Evolutionary conservation across 2,329 filamentous ascomycete genomes (phyloP), one percentile per base, ranked within the genome.

Genomic region (Teratosphaeria gauchensis): DNA sequence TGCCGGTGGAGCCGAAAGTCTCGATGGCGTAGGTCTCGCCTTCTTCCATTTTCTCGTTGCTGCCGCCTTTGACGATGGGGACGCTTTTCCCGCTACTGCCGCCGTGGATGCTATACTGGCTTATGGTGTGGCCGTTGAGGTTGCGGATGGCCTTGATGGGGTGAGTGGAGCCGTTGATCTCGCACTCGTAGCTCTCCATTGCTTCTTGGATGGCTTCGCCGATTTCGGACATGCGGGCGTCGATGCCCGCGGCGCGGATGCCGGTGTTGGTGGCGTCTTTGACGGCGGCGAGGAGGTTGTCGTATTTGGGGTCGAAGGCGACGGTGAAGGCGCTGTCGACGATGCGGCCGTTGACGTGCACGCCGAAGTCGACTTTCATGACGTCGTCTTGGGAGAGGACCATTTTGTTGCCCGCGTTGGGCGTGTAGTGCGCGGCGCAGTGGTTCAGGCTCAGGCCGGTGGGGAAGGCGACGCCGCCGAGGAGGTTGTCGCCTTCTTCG

Each of bases 271-370:
- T 92, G 14, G 89, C 87, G 59, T 84, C 88, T 73, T 84, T 84
- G 59, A 91, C 88, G 3, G 88, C 85, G 52, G 82, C 79, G 38
- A 92, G 81, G 31, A 92, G 78, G 68, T 86, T 86, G 72, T 92
- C 87, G 72, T 90, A 92, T 63, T 81, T 82, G 28, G 82, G 83
- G 67, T 92, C 86, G 69, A 89, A 92, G 0, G 87, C 80, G 73
- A 92, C 79, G 9, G 89, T 92, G 70, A 91, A 92, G 5, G 89
- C 89, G 64, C 84, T 88, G 76, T 92, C 88, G 59, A 92, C 87
- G 69, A 92, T 92, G 64, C 84, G 81, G 3, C 89, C 89, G 68
- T 88, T 89, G 68, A 92, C 81, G 71, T 92, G 89, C 32, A 92
- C 88, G 54, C 89, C 88, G 68, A 91, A 89, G 68, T 92, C 88